These are phyloP conservation scores for Trichoderma simmonsii DNA, from an alignment of 2,329 filamentous ascomycete genomes.

Conservation along the genomic window DNA sequence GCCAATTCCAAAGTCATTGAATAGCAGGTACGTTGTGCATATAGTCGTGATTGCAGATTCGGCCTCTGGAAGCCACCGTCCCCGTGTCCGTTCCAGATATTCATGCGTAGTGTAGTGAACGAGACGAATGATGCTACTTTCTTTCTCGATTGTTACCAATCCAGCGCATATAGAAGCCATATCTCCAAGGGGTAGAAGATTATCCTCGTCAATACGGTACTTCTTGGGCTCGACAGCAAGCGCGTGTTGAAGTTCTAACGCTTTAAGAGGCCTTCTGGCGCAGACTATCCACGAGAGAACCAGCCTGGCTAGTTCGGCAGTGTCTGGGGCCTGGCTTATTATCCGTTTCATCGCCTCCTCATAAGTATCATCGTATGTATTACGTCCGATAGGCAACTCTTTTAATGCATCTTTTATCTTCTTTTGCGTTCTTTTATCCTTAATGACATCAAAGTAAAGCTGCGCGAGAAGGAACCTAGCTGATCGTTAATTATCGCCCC, in stretches of 20 bases:
- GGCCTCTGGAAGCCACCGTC: neutral
- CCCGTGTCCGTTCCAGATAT: neutral
- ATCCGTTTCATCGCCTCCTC: neutral
- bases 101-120: neutral
- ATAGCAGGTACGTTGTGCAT: neutral
- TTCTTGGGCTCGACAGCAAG: neutral
- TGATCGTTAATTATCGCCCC: neutral
- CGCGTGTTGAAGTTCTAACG: neutral
- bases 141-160: neutral
- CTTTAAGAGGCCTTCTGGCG: neutral
- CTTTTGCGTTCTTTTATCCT: neutral
- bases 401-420: neutral
- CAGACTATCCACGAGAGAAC: neutral
- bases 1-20: accelerated
- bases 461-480: neutral
- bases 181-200: neutral
- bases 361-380: neutral
- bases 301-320: accelerated
- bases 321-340: neutral
- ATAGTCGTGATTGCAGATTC: neutral
- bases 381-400: accelerated
- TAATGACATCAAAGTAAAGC: neutral
- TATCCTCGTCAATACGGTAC: neutral
- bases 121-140: neutral
- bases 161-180: neutral